Percentiles rank a stretch among this genome's conserved stretches.
These are phyloP conservation scores for Leucocoprinus gongylophorus DNA, from an alignment of 1,284 basidiomycete genomes.

Conservation along the genomic window DNA sequence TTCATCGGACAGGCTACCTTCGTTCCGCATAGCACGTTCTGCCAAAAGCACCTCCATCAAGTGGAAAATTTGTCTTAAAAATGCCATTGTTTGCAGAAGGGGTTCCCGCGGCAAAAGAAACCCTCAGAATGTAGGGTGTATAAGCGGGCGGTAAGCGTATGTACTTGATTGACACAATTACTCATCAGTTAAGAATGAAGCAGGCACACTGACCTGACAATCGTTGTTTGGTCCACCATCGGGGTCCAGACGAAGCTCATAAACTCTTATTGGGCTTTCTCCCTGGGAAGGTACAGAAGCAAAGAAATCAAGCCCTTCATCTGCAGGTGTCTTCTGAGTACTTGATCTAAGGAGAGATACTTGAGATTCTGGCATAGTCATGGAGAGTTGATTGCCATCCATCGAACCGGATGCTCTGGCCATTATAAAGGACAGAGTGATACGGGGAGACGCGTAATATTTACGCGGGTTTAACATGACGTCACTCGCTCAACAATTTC, in stretches of 20 bases:
- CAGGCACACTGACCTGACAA: slow-evolving; percentile 56
- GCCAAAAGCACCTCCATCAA: slow-evolving; percentile 81
- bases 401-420: slow-evolving; percentile 20
- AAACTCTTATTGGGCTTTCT: slow-evolving; percentile 70
- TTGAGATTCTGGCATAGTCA: slow-evolving; percentile 22
- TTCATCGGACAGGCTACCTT: slow-evolving; percentile 47
- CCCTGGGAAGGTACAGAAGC: slow-evolving; percentile 46
- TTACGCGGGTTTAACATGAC: slow-evolving; percentile 12
- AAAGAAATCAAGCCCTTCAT: slow-evolving; percentile 88
- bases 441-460: slow-evolving; percentile 3
- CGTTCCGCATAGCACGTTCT: slow-evolving; percentile 73
- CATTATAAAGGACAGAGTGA: slow-evolving; percentile 17
- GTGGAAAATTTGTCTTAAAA: slow-evolving; percentile 91
- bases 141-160: slow-evolving; percentile 91
- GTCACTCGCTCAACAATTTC: background rate
- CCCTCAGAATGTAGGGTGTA: slow-evolving; percentile 81
- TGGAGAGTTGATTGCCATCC: slow-evolving; percentile 19
- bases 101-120: slow-evolving; percentile 85
- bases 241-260: slow-evolving; percentile 76
- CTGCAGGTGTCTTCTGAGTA: slow-evolving; percentile 83
- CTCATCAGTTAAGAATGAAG: background rate
- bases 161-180: slow-evolving; percentile 50
- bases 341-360: slow-evolving; percentile 22
- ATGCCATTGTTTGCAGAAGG: slow-evolving; percentile 82
- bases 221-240: slow-evolving; percentile 87